Base-by-base conservation (phyloP, 768 basidiomycete species). In the Lentinula lateritia region DNA sequence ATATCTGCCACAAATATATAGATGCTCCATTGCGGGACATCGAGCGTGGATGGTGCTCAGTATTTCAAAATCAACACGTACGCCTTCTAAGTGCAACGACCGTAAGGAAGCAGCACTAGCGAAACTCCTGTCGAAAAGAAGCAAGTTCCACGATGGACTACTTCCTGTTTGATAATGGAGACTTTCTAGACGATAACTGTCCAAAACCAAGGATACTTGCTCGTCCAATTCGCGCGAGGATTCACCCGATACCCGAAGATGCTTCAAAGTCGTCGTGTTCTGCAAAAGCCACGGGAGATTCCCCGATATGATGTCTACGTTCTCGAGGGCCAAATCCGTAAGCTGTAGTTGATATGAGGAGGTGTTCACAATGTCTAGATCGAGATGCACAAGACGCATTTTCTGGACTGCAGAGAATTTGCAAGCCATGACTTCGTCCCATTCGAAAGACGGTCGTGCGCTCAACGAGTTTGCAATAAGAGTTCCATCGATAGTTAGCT, bases 351-450 rank as follows among this genome's bases (percentile, higher is more conserved):
- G 66, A 57, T 72, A 76, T 42, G 74, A 67, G n/a, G 71, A 68
- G 6, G 75, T 69, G 12, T 70, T 67, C 23, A 73, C 66, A 50
- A 84, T 72, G 54, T 78, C 76, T 50, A 84, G 75, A 52, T 80
- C 75, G 23, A 83, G 65, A 62, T 76, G 66, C 38, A 75, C 75
- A 35, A 85, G 70, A 39, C 73, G 73, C 60, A 86, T 73, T 45
- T 66, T 74, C 63, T 68, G 71, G 35, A 85, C 74, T 60, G 68
- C 74, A 8, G 76, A 70, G 64, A 85, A 83, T 50, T 72, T 75
- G 69, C 74, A 76, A 2, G 75, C 72, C n/a, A 83, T 68, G 41
- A 70, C 70, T 56, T 84, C 81, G 65, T 84, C 81, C 83, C 83
- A 85, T 63, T 80, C 78, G 64, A 86, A 67, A 16, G 81, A 81